A percentile compares a stretch with the other conserved stretches of the same genome.
Evolutionary conservation across 1,139 yeast species (phyloP).

Genomic region (Sugiyamaella pinicola): DNA sequence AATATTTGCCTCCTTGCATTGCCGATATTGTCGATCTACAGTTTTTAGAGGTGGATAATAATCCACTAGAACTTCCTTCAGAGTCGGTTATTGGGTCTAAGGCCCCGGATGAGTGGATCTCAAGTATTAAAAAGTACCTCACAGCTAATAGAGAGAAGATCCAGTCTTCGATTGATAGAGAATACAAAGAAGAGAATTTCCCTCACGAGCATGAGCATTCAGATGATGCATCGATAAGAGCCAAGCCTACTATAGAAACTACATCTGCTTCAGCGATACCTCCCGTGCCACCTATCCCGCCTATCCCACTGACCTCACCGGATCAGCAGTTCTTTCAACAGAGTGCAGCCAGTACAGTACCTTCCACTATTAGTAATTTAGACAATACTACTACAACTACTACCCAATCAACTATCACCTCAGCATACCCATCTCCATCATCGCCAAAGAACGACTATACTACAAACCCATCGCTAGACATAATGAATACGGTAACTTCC

Average conservation of each 20-base stretch:
- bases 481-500: not conserved
- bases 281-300: not conserved
- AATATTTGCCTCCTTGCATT: conserved; percentile 58
- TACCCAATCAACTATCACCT: not conserved
- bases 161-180: conserved; percentile 19
- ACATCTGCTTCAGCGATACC: conserved; percentile 1
- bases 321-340: not conserved
- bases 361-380: not conserved
- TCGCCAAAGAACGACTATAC: conserved; percentile 2
- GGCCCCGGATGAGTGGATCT: conserved; percentile 53
- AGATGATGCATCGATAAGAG: not conserved
- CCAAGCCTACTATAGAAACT: not conserved
- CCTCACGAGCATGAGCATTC: not conserved
- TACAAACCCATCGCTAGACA: not conserved
- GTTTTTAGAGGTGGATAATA: conserved; percentile 69
- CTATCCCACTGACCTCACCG: conserved; percentile 4
- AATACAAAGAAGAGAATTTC: conserved; percentile 1
- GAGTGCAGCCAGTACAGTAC: not conserved
- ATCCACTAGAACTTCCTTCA: conserved; percentile 62
- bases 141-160: conserved; percentile 31
- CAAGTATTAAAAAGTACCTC: conserved; percentile 52
- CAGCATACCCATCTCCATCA: conserved; percentile 10
- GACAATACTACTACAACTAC: not conserved
- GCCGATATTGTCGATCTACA: conserved; percentile 56
- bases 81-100: conserved; percentile 42